Evolutionary conservation across 2,329 filamentous ascomycete genomes (phyloP).

Genomic region (Phialemonium atrogriseum): DNA sequence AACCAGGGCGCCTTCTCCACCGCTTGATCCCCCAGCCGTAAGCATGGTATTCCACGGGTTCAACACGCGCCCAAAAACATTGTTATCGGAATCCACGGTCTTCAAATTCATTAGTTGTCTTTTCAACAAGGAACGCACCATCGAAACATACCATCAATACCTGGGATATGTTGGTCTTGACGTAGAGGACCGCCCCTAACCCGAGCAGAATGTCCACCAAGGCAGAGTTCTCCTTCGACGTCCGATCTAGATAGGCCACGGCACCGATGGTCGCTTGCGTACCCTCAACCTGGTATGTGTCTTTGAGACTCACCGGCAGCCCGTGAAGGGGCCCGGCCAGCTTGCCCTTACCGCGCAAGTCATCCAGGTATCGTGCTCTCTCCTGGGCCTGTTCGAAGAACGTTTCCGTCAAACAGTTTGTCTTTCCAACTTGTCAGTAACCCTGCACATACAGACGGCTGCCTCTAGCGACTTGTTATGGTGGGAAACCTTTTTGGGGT

Average conservation of each 20-base stretch:
- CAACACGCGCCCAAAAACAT: neutral
- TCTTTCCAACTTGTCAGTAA: too few species aligned
- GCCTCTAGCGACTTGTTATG: too few species aligned
- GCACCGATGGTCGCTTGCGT: too few species aligned
- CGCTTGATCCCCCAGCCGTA: conserved; percentile 1
- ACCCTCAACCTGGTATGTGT: neutral
- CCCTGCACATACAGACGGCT: too few species aligned
- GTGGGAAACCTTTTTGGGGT: too few species aligned
- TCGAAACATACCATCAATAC: too few species aligned
- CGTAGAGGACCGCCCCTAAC: conserved; percentile 11
- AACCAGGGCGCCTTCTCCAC: neutral
- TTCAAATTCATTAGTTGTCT: too few species aligned
- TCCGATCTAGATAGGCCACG: neutral
- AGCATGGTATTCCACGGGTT: conserved; percentile 2
- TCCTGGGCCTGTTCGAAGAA: conserved; percentile 2
- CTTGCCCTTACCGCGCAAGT: neutral
- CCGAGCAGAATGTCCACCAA: conserved; percentile 9
- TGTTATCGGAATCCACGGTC: neutral
- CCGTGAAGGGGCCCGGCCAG: conserved; percentile 4
- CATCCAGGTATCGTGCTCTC: conserved; percentile 1
- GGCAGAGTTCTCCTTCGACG: conserved; percentile 7
- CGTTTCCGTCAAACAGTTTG: conserved; percentile 1
- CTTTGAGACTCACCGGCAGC: neutral
- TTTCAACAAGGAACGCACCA: too few species aligned
- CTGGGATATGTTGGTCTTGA: conserved; percentile 12